Base-by-base conservation (phyloP, 805 yeast genomes). In the Zygotorulaspora chibaensis region DNA sequence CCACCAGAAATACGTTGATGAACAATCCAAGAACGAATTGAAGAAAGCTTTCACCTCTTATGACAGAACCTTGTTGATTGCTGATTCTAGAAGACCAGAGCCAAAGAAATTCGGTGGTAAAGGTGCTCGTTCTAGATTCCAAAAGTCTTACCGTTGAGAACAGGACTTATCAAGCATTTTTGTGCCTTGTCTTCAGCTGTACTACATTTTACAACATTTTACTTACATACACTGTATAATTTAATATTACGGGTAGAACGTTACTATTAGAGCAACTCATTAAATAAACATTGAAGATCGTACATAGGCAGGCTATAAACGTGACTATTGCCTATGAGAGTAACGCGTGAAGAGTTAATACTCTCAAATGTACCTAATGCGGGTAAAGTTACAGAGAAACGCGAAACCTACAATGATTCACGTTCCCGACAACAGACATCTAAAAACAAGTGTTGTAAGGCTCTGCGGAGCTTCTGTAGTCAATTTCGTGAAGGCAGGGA, bases 101-200 rank as follows among this genome's bases (percentile, higher is more conserved):
- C 99, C 99, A 84, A 93, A 93, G 97, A 93, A 93, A 84, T 93
- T 93, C 83, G 99, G 99, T 83, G 99, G 99, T 84, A 96, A 95
- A 78, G 99, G 99, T 87, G 99, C 99, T 80, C 93, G 99, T 83
- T 93, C 99, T 73, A 91, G 98, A 82, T 91, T 87, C 97, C 99
- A 93, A 84, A 93, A 93, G 78, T 93, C 99, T 75, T 93, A 93
- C 93, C 99, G 99, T 90, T 93, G 91, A 79, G 59, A 50, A 66
- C 88, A 76, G 58, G 89, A 78, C 73, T 90, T 96, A 33, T 35
- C 42, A 43, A 43, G 48, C 51, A 44, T 47, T 44, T 43, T 47
- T 37, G 42, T 36, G 48, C 48, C 45, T 46, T 45, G 50, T 35
- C 43, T 47, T 40, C 47, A 44, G 43, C 48, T 46, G 53, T 43